Base-by-base conservation (phyloP, 306 rosid species). In the Senna siamea region DNA sequence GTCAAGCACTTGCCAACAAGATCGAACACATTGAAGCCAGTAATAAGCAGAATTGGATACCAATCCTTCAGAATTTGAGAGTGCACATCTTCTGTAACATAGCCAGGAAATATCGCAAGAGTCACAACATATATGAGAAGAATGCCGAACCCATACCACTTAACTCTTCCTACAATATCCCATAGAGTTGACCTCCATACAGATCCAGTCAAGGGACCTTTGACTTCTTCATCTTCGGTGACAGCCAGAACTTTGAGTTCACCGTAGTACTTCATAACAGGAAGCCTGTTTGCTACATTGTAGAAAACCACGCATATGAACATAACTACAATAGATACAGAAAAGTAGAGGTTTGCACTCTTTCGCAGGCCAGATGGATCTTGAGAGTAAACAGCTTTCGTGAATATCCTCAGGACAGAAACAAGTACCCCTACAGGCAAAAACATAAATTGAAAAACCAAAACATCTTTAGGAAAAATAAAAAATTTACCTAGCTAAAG, bases 1-100 rank as follows among this genome's bases (percentile, higher is more conserved):
- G 98, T 94, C 44, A 91, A 77, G 46, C 66, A 63, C 88, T 91
- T 94, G 44, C 96, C 98, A 63, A 94, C 93, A 61, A 94, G 90
- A 79, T 91, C 98, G 52, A 87, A 92, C 75, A 94, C 89, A 56
- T 94, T 91, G 81, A 76, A 94, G 78, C 80, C 58, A 1, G 92
- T 28, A 55, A 94, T 94, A 9, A 94, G 92, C 44, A 92, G 70
- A 76, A 94, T 11, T 0, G 99, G 47, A 63, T 91, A 92, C 99
- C 97, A 94, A 70, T 94, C 97, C 82, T 85, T 85, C 18, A 94
- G 87, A 58, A 87, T 57, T 66, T 80, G 61, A 60, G 97, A 94
- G 76, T 90, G 96, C 46, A 94, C 99, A 77, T 94, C 97, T 76
- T 94, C 96, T 5, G 97, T 94, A 6, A 94, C 84, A 86, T 81